Base-by-base conservation (phyloP, 805 yeast genomes). In the Yamadazyma sp. region DNA sequence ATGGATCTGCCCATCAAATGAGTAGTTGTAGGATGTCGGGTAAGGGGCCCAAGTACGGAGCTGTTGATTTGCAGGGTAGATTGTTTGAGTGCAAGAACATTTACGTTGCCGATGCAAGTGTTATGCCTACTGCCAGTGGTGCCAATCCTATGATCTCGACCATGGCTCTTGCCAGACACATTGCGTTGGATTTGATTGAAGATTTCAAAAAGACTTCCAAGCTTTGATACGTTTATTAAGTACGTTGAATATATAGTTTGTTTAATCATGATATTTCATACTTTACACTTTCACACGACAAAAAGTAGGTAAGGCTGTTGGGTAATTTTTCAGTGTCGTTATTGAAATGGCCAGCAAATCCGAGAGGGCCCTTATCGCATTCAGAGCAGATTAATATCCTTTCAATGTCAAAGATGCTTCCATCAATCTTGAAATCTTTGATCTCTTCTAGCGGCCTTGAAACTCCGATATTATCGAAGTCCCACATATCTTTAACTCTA, bases 331-430 rank as follows among this genome's bases (percentile, higher is more conserved):
- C 69, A 6, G 53, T 55, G 12, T 50, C 54, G 3, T 42, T 57
- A 4, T 52, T 53, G 6, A 47, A 52, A 27, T 47, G 41, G 5
- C 73, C 81, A 19, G 78, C 88, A 62, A 73, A 80, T 14, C 95
- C 95, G 13, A 84, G 49, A 0, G 91, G 91, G 0, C 95, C 95
- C 41, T 71, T 67, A 48, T 84, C 90, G 60, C 95, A 84, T 43
- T 81, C 89, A 4, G 88, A 77, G 55, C 95, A 84, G 2, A 80
- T 70, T 27, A 84, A 57, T 32, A 78, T 67, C 37, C 88, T 62
- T 32, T 72, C 73, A 15, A 82, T 57, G 17, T 60, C 59, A 10
- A 64, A 51, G 3, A 7, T 11, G 8, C 39, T 14, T 15, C 34
- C 47, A 20, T 40, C 40, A 2, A 44, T 37, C 6, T 49, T 41